phyloP scores from a whole-genome alignment of 1,139 yeast genomes.

The Diutina sp. region DNA sequence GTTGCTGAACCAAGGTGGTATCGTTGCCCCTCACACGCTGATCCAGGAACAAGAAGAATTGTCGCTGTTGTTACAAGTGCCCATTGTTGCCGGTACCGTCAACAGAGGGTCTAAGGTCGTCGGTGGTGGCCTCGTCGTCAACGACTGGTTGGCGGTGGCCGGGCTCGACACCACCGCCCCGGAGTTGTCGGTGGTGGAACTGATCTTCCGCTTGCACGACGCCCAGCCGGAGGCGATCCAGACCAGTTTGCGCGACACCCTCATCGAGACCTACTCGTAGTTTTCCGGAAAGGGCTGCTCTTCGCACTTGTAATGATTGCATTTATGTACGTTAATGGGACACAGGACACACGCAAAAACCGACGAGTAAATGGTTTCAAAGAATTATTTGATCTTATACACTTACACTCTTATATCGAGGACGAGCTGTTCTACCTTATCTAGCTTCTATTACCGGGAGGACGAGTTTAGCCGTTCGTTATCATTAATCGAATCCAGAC shows the following conservation, averaged over 20 bases:
- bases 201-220: slow-evolving; percentile 86
- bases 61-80: slow-evolving; percentile 89
- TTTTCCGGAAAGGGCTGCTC: background rate
- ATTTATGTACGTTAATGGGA: background rate
- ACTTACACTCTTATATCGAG: no score
- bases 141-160: slow-evolving; percentile 95
- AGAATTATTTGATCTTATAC: no score
- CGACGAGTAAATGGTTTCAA: background rate
- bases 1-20: slow-evolving; percentile 93
- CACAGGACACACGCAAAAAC: background rate
- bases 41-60: slow-evolving; percentile 97
- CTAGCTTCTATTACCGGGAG: no score
- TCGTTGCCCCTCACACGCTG: slow-evolving; percentile 95
- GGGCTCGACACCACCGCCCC: slow-evolving; percentile 99
- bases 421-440: no score
- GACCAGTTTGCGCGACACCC: slow-evolving; percentile 78
- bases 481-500: no score
- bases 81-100: slow-evolving; percentile 96
- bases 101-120: slow-evolving; percentile 96
- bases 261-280: slow-evolving; percentile 69
- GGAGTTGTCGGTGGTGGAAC: slow-evolving; percentile 90
- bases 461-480: no score
- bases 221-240: slow-evolving; percentile 78
- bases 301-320: background rate
- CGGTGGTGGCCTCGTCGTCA: slow-evolving; percentile 98